Evolutionary conservation across 257 asterid genomes (phyloP), one percentile per base, ranked within the genome.

Genomic region (Knoxia roxburghii): DNA sequence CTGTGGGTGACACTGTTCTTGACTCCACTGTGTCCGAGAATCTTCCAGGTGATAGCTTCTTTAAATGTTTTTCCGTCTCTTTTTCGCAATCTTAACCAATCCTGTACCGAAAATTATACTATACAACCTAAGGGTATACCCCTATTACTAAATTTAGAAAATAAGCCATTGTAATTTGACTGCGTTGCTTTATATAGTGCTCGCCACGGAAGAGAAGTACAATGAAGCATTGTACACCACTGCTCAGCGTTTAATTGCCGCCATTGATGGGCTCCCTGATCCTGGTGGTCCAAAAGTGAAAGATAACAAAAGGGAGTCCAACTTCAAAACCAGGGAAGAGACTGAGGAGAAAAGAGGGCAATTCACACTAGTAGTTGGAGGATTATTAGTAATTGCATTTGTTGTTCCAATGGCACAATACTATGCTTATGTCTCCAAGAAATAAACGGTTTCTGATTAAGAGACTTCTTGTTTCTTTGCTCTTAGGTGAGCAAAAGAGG

Each of bases 381-480:
- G 97, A 74, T 80, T 93, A 85, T 78, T 94, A 74, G 99, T 94
- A 50, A 91, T 90, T 78, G 99, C 99, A 77, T 94, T 94, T 58
- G 98, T 94, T 75, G 97, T 90, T 79, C 98, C 98, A 10, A 94
- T 90, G 99, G 98, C 98, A 20, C 99, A 94, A 78, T 90, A 94
- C 81, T 90, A 79, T 64, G 99, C 99, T 6, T 94, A 90, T 70
- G 85, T 90, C 71, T 94, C 98, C 73, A 94, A 74, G 85, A 94
- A 90, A 81, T 94, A 85, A 94, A 65, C 37, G 21, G 58, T 46
- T 37, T 65, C 46, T 41, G 23, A 24, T 39, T 14, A 24, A 35
- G 35, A 29, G 45, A 26, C 21, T n/a, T n/a, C n/a, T n/a, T n/a
- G n/a, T 66, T 55, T 6, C 41, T 70, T 35, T 20, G 49, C 64